Base-by-base conservation (phyloP, 208 protist genomes). In the Leishmania lainsoni region DNA sequence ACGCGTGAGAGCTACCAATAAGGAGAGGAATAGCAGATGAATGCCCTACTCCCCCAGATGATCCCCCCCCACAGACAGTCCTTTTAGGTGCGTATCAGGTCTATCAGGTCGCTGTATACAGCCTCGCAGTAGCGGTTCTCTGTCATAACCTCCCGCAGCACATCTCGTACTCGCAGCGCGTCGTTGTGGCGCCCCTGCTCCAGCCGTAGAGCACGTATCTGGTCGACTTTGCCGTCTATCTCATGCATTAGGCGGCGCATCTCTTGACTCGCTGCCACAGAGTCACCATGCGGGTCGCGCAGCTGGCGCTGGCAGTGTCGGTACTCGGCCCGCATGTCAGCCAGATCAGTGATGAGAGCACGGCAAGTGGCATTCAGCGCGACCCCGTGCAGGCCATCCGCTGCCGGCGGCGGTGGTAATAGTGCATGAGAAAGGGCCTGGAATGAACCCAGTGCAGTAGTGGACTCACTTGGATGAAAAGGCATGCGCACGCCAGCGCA, bases 111-210 rank as follows among this genome's bases (percentile, higher is more conserved):
- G 35, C 65, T 80, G 87, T 97, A 95, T 48, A 96, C 81, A 58
- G 79, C 84, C 49, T 92, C 91, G 75, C 92, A 96, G 76, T 92
- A 94, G 39, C 81, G 82, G 51, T 96, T 95, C 86, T 97, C 93
- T 17, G 54, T 56, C 49, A 88, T 83, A 42, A 95, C 89, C 58
- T 95, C 86, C 71, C 88, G 78, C 86, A 97, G 70, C 82, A 95
- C 87, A 56, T 96, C 90, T 59, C 90, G 84, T 70, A 92, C 66
- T 32, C 81, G 86, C 77, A 93, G 82, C 48, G 87, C 76, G 59
- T 90, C 84, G 49, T 80, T 80, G 69, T 90, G 80, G 52, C 84
- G 73, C 5, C 77, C 78, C 80, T 96, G 89, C 79, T 91, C 84
- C 52, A 78, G 79, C 16, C 91, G 91, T 75, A 97, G 76, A 29